Base-by-base conservation (phyloP, 495 filamentous ascomycete genomes). In the Aspergillus incahuasiensis region DNA sequence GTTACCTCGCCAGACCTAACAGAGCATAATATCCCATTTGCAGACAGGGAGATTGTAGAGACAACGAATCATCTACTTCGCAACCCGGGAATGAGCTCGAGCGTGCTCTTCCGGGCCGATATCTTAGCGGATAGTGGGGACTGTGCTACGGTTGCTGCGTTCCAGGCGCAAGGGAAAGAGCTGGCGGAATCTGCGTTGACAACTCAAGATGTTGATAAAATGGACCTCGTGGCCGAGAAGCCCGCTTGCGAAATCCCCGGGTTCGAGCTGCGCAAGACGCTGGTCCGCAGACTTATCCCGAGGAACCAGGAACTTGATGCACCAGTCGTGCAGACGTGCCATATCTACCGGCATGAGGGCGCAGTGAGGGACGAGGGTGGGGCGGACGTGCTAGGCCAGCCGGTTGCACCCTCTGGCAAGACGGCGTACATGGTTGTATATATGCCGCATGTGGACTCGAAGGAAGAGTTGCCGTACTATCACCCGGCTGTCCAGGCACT, bases 11-110 rank as follows among this genome's bases (percentile, higher is more conserved):
- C 18, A 20, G 71, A 74, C 38, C 59, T 74, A 7, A 47, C 47
- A 11, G 66, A 72, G 43, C 30, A 57, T 41, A 44, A 52, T 6
- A 60, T 74, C 11, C 32, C 77, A 9, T 90, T 89, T 61, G 59
- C 76, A 3, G 77, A 80, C 2, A 68, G 77, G 34, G 70, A 79
- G 45, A 90, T 92, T 65, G 63, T 75, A 32, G 67, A 78, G 28
- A 81, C 88, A 44, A 85, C 89, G 77, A 65, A 82, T 48, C 90
- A 89, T 56, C 79, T 95, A 41, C 79, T 95, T 60, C 76, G 76
- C 44, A 95, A 96, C 67, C 91, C 92, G 7, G 95, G 96, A 57
- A 81, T 92, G 75, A 92, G 88, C 58, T 89, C 88, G 3, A 86
- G 78, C 15, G 85, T 86, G 76, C 79, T 96, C 3, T 91, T 95